A percentile compares a stretch with the other conserved stretches of the same genome.
These are phyloP conservation scores for Tuber calosporum DNA, from an alignment of 495 filamentous ascomycete genomes.

Conservation along the genomic window DNA sequence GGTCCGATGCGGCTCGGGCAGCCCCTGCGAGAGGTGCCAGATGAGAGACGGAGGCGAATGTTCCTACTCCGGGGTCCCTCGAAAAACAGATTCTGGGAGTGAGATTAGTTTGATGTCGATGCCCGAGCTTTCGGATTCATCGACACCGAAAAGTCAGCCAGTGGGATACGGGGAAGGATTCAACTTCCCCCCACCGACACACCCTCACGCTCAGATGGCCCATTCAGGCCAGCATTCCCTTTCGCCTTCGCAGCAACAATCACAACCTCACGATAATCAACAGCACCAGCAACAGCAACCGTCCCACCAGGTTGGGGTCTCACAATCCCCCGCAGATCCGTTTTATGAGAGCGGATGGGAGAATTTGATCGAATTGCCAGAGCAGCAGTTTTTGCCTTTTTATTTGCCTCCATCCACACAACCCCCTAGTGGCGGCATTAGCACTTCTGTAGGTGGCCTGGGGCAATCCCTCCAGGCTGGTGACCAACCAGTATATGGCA, in stretches of 20 bases:
- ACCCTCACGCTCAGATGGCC: constrained; percentile 39
- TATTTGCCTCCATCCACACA: background rate
- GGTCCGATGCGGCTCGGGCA: constrained; percentile 32
- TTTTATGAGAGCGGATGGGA: background rate
- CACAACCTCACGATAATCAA: constrained; percentile 17
- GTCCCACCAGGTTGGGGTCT: background rate
- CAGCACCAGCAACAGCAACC: constrained; percentile 22
- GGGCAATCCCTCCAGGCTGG: background rate
- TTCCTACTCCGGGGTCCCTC: constrained; percentile 32
- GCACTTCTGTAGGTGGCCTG: background rate
- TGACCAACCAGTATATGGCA: background rate
- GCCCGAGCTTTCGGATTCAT: constrained; percentile 16
- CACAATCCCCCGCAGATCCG: background rate
- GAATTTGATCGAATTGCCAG: background rate
- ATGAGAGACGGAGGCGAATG: constrained; percentile 30
- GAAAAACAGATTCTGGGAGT: constrained; percentile 26
- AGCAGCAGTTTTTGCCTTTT: constrained; percentile 3
- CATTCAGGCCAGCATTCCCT: constrained; percentile 22
- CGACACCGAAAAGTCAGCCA: constrained; percentile 15
- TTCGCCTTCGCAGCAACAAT: constrained; percentile 5
- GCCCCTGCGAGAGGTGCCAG: constrained; percentile 35
- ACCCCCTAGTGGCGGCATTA: background rate
- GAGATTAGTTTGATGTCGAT: constrained; percentile 17
- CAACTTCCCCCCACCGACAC: constrained; percentile 38
- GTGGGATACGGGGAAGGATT: constrained; percentile 34